Conservation (phyloP, 78 protist genomes). For the Cavenderia fasciculata region DNA sequence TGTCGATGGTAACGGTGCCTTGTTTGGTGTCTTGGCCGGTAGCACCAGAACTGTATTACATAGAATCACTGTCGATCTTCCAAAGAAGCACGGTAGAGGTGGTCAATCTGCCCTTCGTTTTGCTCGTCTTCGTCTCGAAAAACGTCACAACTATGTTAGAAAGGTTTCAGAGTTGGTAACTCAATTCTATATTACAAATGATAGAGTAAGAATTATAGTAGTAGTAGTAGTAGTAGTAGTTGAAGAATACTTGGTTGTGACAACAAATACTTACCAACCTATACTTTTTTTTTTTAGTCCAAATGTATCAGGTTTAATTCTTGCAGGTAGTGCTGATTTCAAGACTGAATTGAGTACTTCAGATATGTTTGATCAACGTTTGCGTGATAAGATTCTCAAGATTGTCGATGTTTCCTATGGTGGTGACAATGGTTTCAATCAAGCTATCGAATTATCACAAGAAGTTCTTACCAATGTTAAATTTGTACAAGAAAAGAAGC, state of each 20-base stretch:
- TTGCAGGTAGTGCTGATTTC: constrained; percentile 99
- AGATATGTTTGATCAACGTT: constrained; percentile 98
- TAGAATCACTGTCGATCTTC: constrained; percentile 98
- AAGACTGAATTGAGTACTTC: constrained; percentile 93
- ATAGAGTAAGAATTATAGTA: constrained; percentile 73
- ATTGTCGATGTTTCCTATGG: constrained; percentile 96
- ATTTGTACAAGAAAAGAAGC: constrained; percentile 98
- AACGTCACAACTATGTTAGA: constrained; percentile 98
- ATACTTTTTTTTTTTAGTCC: constrained; percentile 35
- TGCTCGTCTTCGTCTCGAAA: constrained; percentile 98
- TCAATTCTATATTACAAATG: constrained; percentile 96
- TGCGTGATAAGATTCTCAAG: constrained; percentile 91
- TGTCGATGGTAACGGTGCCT: constrained; percentile 98
- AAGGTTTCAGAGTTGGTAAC: constrained; percentile 97
- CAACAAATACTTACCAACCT: no score
- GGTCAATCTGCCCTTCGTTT: constrained; percentile 99
- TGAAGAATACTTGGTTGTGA: no score
- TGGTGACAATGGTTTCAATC: constrained; percentile 99
- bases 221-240: not conserved
- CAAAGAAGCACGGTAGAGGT: constrained; percentile 99
- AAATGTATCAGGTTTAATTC: constrained; percentile 97
- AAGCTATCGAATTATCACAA: constrained; percentile 98
- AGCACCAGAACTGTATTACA: constrained; percentile 96
- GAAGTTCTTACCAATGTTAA: constrained; percentile 96
- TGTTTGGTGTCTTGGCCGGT: constrained; percentile 97